Percentiles rank a stretch among this genome's conserved stretches.
Evolutionary conservation across 2,329 filamentous ascomycete species (phyloP).

Genomic region (Diplodia sapinea): DNA sequence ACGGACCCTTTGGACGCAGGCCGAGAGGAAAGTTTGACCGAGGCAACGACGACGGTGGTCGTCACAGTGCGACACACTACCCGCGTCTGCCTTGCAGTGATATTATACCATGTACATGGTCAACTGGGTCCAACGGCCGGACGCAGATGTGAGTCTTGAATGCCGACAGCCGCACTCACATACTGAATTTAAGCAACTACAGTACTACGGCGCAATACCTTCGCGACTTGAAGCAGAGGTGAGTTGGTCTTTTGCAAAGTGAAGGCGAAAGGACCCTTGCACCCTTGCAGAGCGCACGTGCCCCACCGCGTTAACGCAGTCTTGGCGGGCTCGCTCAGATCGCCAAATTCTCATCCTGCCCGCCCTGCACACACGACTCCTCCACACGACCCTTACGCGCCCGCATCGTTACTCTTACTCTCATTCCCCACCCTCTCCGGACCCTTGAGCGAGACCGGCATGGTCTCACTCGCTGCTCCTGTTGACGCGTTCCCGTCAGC

Average conservation of each 20-base stretch:
- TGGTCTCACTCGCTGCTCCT: conserved; percentile 49
- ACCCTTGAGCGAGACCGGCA: background rate
- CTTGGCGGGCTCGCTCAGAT: conserved; percentile 14
- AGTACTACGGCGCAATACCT: too few relatives aligned
- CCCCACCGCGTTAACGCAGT: background rate
- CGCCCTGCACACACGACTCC: conserved; percentile 27
- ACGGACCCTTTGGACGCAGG: background rate
- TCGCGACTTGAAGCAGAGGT: background rate
- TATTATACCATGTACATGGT: too few relatives aligned
- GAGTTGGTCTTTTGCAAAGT: background rate
- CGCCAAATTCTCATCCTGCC: conserved; percentile 29
- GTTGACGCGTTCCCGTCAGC: conserved; percentile 35
- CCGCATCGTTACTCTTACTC: conserved; percentile 10
- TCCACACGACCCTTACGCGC: conserved; percentile 21
- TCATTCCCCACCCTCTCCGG: background rate
- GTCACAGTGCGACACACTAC: background rate
- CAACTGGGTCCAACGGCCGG: too few relatives aligned
- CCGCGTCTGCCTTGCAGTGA: too few relatives aligned
- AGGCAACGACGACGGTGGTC: background rate
- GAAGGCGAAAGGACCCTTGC: background rate
- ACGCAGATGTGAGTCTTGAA: too few relatives aligned
- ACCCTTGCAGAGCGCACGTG: conserved; percentile 9
- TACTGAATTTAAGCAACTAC: too few relatives aligned
- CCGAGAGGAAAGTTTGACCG: background rate
- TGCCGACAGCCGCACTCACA: too few relatives aligned